Base-by-base conservation (phyloP, 202 grass and related monocot species). In the Bolboschoenoplectus hybrid region DNA sequence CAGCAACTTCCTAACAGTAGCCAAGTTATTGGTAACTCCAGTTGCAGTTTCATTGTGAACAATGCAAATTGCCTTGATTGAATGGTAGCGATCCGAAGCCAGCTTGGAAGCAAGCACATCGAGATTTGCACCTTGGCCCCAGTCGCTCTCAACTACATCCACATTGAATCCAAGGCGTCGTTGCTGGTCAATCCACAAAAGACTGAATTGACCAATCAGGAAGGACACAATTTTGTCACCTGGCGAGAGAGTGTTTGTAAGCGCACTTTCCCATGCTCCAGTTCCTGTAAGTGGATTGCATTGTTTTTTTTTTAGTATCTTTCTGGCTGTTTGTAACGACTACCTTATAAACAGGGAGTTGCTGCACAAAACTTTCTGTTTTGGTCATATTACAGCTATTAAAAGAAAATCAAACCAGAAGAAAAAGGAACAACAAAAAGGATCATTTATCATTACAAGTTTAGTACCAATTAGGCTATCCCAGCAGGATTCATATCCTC, bases 11-110 rank as follows among this genome's bases (percentile, higher is more conserved):
- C 93, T 89, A 1, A 96, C 89, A 55, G 90, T 35, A 34, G 90
- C 83, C 84, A 98, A 82, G 87, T 98, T 85, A 81, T 96, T 98
- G 90, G 93, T 98, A 35, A 98, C 96, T 14, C 96, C 96, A 6
- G 96, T 98, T 26, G 93, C 96, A 6, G 96, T 98, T 85, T 98
- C 96, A 82, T 98, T 98, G 91, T 98, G 96, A 55, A 98, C 96
- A 85, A 98, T 90, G 85, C 93, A 93, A 16, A 98, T 16, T 16
- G 96, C 96, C 90, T 98, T 98, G 87, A 98, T 98, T 60, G 91
- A 83, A 82, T 89, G 96, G 5, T 14, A 16, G 2, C 87, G 11
- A 82, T 98, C 96, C 0, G 4, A 4, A 9, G 86, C 84, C n/a
- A 98, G 87, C 84, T 92, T 92, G 14, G 84, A 79, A 64, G 92